These are phyloP conservation scores for Colletotrichum godetiae DNA, from an alignment of 2,329 filamentous ascomycete genomes.

Conservation along the genomic window DNA sequence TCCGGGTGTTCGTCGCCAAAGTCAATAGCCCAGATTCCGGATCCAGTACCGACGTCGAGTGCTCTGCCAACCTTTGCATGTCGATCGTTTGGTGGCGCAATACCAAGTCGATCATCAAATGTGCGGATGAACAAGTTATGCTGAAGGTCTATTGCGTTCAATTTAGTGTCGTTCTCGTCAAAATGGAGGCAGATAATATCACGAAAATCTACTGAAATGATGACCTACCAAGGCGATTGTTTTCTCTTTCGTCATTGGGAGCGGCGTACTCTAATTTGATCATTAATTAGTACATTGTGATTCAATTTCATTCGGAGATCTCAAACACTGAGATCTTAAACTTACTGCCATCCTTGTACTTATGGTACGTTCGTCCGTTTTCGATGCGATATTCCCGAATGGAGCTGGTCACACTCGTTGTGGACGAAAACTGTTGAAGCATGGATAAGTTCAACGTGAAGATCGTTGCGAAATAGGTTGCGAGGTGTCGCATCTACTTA, in stretches of 20 bases:
- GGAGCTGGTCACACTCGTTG: background rate
- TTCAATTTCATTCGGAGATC: too few species aligned
- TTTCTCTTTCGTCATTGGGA: slow-evolving; percentile 16
- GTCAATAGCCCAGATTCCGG: slow-evolving; percentile 61
- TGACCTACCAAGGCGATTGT: background rate
- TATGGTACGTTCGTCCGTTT: slow-evolving; percentile 51
- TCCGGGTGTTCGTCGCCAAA: slow-evolving; percentile 46
- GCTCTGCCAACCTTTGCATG: slow-evolving; percentile 16
- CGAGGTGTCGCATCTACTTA: background rate
- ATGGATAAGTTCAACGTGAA: background rate
- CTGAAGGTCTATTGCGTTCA: background rate
- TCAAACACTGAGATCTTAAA: too few species aligned
- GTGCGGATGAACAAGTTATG: background rate
- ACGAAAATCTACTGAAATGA: too few species aligned
- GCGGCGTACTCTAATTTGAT: background rate
- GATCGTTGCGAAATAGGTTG: background rate
- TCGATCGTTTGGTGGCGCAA: background rate
- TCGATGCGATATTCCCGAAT: slow-evolving; percentile 35
- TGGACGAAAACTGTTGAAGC: background rate
- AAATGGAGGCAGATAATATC: background rate
- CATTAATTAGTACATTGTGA: background rate
- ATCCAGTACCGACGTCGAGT: slow-evolving; percentile 42
- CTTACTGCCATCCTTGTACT: slow-evolving; percentile 36
- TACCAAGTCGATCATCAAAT: background rate
- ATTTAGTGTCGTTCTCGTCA: background rate